These are phyloP conservation scores for Candida ascalaphidarum DNA, from an alignment of 805 yeast genomes.

Conservation along the genomic window DNA sequence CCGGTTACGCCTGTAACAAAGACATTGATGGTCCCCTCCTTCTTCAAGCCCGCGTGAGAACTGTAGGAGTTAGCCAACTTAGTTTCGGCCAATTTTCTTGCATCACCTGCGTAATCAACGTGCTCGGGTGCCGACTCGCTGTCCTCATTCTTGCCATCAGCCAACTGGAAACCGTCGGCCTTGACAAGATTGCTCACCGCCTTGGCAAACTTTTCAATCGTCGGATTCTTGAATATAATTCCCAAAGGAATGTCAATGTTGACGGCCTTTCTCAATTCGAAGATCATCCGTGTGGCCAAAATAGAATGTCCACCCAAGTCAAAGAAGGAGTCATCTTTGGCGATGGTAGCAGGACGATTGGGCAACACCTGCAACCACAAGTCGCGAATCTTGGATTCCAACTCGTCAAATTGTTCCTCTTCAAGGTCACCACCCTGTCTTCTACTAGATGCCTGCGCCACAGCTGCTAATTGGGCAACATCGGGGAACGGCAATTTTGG, in stretches of 20 bases:
- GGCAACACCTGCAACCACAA: slow-evolving; percentile 86
- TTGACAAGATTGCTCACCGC: slow-evolving; percentile 54
- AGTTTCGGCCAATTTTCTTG: slow-evolving; percentile 39
- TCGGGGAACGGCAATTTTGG: slow-evolving; percentile 96
- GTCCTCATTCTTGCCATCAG: slow-evolving; percentile 15
- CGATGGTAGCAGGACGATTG: slow-evolving; percentile 67
- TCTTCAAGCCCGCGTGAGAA: slow-evolving; percentile 30
- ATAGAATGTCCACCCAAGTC: slow-evolving; percentile 98
- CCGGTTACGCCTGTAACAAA: slow-evolving; percentile 97
- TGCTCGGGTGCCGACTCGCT: slow-evolving; percentile 17
- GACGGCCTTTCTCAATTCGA: slow-evolving; percentile 73
- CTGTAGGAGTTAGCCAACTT: slow-evolving; percentile 37
- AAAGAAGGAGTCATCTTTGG: slow-evolving; percentile 82
- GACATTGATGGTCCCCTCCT: slow-evolving; percentile 40
- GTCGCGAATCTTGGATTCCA: slow-evolving; percentile 64
- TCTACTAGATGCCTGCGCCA: slow-evolving; percentile 39
- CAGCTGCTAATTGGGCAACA: slow-evolving; percentile 72
- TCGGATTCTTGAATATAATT: slow-evolving; percentile 82
- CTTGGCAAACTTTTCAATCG: slow-evolving; percentile 68
- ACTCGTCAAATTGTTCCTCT: slow-evolving; percentile 44
- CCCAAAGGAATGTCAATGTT: slow-evolving; percentile 83
- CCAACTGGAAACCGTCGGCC: slow-evolving; percentile 40
- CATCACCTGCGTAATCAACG: slow-evolving; percentile 61
- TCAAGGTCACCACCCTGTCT: slow-evolving; percentile 29
- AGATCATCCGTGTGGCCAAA: slow-evolving; percentile 93